These are phyloP conservation scores for Ehretia macrophylla DNA, from an alignment of 257 asterid genomes.

Conservation along the genomic window DNA sequence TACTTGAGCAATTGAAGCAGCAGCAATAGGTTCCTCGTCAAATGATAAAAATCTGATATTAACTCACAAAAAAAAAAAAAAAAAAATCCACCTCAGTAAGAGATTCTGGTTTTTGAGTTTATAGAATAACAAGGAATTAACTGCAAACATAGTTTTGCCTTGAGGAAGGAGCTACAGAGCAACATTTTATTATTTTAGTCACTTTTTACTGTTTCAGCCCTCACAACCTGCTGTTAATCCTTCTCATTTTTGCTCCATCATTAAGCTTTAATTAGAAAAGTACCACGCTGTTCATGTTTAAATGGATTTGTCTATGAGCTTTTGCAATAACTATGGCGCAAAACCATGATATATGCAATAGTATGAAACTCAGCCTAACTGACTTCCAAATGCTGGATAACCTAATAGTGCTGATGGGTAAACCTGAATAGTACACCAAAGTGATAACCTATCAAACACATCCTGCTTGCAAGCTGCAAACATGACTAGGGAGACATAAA, in stretches of 20 bases:
- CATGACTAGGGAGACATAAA: no score
- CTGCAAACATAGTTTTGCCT: slow-evolving; percentile 1
- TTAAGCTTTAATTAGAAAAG: neutral
- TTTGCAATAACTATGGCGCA: no score
- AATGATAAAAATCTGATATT: slow-evolving; percentile 66
- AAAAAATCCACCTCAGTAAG: slow-evolving; percentile 12
- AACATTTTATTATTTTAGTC: neutral
- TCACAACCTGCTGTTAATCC: neutral
- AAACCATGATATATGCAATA: no score
- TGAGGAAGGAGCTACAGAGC: neutral
- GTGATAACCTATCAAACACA: no score
- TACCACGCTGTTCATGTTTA: neutral
- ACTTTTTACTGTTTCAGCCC: neutral
- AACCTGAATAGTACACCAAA: no score
- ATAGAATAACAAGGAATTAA: neutral
- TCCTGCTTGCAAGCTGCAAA: no score
- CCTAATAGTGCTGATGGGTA: no score
- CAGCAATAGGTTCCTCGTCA: slow-evolving; percentile 90
- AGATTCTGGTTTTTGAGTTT: slow-evolving; percentile 10
- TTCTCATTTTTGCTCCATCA: neutral
- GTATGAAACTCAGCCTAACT: no score
- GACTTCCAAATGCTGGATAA: no score
- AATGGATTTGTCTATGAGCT: no score
- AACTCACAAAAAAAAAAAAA: slow-evolving; percentile 24
- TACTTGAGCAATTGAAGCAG: slow-evolving; percentile 99